Evolutionary conservation across 2,329 filamentous ascomycete species (phyloP).

Genomic region (Sporothrix curviconia): DNA sequence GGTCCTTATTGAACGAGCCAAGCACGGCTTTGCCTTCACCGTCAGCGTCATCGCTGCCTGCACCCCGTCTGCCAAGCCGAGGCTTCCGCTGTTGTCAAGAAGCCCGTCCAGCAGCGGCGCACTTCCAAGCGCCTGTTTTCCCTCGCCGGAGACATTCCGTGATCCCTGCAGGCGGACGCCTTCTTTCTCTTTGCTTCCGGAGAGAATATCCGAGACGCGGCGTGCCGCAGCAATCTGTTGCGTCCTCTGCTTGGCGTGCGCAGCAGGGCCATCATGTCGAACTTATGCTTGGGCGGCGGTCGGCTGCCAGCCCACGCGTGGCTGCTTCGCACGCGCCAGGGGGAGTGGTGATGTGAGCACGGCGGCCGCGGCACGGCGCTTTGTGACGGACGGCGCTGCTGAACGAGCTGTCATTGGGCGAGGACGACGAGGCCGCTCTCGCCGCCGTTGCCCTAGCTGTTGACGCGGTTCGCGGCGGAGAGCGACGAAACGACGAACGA

Average conservation of each 20-base stretch:
- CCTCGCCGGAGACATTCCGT: background rate
- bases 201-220: constrained; percentile 34
- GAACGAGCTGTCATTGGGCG: constrained; percentile 7
- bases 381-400: constrained; percentile 11
- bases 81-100: constrained; percentile 16
- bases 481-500: no score
- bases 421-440: background rate
- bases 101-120: constrained; percentile 28
- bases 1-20: constrained; percentile 28
- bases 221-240: constrained; percentile 50
- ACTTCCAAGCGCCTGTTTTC: constrained; percentile 12
- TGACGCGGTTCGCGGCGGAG: no score
- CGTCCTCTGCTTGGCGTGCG: constrained; percentile 52
- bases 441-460: background rate
- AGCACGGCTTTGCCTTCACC: constrained; percentile 27
- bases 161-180: no score
- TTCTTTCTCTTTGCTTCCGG: constrained; percentile 22
- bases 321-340: constrained; percentile 23
- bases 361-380: constrained; percentile 15
- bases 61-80: background rate
- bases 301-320: background rate
- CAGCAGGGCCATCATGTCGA: constrained; percentile 56
- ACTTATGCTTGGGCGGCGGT: constrained; percentile 51
- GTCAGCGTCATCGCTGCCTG: background rate
- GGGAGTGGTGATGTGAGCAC: constrained; percentile 38